Evolutionary conservation across 768 basidiomycete species (phyloP), one percentile per base, ranked within the genome.

Genomic region (Butyriboletus loyo): DNA sequence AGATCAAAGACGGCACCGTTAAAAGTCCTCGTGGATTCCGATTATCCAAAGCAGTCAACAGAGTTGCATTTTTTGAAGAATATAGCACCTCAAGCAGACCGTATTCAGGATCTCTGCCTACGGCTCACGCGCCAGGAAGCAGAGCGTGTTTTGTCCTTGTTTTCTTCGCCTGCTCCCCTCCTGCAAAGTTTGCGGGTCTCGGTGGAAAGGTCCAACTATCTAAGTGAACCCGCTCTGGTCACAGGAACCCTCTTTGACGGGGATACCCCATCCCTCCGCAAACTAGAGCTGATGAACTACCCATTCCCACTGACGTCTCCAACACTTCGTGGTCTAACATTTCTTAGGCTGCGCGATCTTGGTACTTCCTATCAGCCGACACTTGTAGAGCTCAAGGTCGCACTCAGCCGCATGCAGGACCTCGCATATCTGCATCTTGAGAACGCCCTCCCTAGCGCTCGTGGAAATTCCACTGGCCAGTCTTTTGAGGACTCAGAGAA

Each of bases 1-100:
- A 70, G 78, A 21, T 81, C 79, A 4, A 78, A 76, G 57, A 71
- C 63, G 62, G 71, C 71, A 15, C 66, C 70, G 30, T 39, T 67
- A 37, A 52, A 52, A 31, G 44, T 67, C 28, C n/a, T 46, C 34
- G 27, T 46, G 4, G 61, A 65, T 62, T 75, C 22, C 51, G 63
- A 39, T 52, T 75, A 46, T 66, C 61, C 46, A 21, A 51, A 66
- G 59, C 25, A 56, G 57, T 52, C 40, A 66, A 38, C 50, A 59
- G 30, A 67, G 59, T 51, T 49, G 61, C 7, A 66, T 65, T 14
- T 72, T 64, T 10, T 76, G 25, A 64, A 64, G 32, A 64, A 61
- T 27, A 65, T 68, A 28, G 60, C 73, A 51, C 50, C 56, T 37
- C 72, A 75, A 36, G 55, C 68, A 2, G 57, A 66, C 36, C 72